A percentile compares a stretch with the other conserved stretches of the same genome.
These are phyloP conservation scores for Pholiota microspora DNA, from an alignment of 768 basidiomycete genomes.

Conservation along the genomic window DNA sequence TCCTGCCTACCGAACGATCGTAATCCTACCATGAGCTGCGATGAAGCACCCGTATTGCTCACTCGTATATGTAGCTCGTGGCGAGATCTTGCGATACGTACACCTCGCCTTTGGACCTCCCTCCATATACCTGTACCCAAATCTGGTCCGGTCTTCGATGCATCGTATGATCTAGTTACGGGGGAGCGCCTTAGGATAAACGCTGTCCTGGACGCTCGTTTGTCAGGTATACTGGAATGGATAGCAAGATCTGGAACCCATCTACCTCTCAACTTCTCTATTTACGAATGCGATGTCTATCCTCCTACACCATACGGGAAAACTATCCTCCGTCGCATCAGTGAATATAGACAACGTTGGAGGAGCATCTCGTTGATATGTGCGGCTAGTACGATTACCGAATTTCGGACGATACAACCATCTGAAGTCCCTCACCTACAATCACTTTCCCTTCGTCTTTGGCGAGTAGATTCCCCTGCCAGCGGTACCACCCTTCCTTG, in stretches of 20 bases:
- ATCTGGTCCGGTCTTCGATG: background rate
- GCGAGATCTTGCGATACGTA: constrained; percentile 14
- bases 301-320: background rate
- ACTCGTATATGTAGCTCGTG: constrained; percentile 19
- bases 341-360: background rate
- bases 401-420: background rate
- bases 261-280: background rate
- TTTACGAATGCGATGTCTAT: constrained; percentile 4
- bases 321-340: background rate
- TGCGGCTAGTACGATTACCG: background rate
- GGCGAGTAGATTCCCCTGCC: background rate
- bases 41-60: constrained; percentile 18
- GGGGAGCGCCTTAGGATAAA: background rate
- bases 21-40: constrained; percentile 19
- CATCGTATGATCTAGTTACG: background rate
- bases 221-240: background rate
- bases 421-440: background rate
- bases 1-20: constrained; percentile 18
- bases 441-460: background rate
- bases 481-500: background rate
- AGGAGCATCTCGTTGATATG: background rate
- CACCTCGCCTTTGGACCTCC: constrained; percentile 18
- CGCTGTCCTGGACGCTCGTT: background rate
- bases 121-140: constrained; percentile 19
- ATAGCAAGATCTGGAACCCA: background rate